Evolutionary conservation across 2,329 filamentous ascomycete genomes (phyloP), one percentile per base, ranked within the genome.

Genomic region (Tolypocladium endophyticum): DNA sequence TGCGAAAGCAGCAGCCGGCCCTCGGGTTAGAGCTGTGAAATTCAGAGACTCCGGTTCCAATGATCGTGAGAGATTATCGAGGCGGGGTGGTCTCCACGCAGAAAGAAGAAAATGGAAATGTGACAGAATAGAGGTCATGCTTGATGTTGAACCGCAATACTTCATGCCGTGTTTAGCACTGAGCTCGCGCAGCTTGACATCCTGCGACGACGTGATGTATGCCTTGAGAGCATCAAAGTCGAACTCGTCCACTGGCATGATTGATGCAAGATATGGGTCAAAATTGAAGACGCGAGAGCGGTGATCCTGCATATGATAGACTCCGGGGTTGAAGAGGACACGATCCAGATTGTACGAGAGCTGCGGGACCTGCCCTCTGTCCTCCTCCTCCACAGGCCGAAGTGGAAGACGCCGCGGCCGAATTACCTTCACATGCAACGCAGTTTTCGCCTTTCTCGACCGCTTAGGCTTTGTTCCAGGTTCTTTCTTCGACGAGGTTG

Each of bases 91-190:
- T 58, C 95, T 86, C 88, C 91, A 97, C 8, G 81, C 77, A 0
- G 93, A 97, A 12, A 99, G 79, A 3, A 99, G 81, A 68, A 86
- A 97, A 72, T 99, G 94, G 69, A 99, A 96, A 68, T 99, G 95
- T 2, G 88, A 83, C 53, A 99, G 79, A 57, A 89, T 86, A 2
- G 87, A 80, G 1, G 93, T 96, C 92, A 97, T 96, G 74, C 93
- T 97, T 1, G 94, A 99, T 0, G 94, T 97, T 16, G 94, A 99
- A 12, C 94, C 94, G 14, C 92, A 87, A 70, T 95, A 99, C 69
- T 89, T 95, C 71, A 87, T 91, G 16, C 79, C 76, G 61, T 89
- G 74, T 58, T 85, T 73, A 56, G 79, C 78, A 2, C 90, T 89
- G 50, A 94, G 82, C 1, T 79, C 71, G n/a, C 87, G 81, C 16